Conservation (phyloP, 805 yeast genomes). For the Teunomyces aglyptinius region DNA sequence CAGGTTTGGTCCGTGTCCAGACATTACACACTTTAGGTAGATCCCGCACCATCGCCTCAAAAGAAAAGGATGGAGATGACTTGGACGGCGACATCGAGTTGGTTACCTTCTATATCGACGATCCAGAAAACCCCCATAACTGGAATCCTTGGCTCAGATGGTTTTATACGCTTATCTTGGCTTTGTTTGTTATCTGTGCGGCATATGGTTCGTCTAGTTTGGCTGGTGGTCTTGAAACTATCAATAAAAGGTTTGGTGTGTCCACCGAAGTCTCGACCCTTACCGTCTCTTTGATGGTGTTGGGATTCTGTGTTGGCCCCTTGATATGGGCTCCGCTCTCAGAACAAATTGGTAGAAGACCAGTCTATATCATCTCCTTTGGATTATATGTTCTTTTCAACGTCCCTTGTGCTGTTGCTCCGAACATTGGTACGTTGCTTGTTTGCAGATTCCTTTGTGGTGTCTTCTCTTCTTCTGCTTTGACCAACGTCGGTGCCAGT, state of each 20-base stretch:
- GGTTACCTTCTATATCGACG: constrained; percentile 76
- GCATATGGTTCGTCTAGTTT: constrained; percentile 93
- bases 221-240: constrained; percentile 77
- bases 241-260: constrained; percentile 65
- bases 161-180: constrained; percentile 65
- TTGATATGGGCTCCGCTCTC: constrained; percentile 85
- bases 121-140: constrained; percentile 88
- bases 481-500: constrained; percentile 87
- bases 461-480: constrained; percentile 78
- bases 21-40: constrained; percentile 72
- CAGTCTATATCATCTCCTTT: constrained; percentile 76
- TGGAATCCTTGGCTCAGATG: constrained; percentile 63
- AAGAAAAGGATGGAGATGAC: constrained; percentile 15
- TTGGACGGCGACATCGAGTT: constrained; percentile 58
- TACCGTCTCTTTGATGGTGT: constrained; percentile 81
- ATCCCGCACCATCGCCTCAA: constrained; percentile 16
- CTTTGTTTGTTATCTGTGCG: constrained; percentile 77
- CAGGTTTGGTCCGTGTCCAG: constrained; percentile 82
- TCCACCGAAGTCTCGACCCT: constrained; percentile 75
- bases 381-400: constrained; percentile 74
- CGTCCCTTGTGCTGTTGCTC: constrained; percentile 83
- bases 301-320: constrained; percentile 87
- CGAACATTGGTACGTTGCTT: constrained; percentile 75
- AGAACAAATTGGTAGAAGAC: constrained; percentile 82
- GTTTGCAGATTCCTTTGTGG: constrained; percentile 88